Conservation (phyloP, 1,284 basidiomycete genomes). For the Malassezia sympodialis region DNA sequence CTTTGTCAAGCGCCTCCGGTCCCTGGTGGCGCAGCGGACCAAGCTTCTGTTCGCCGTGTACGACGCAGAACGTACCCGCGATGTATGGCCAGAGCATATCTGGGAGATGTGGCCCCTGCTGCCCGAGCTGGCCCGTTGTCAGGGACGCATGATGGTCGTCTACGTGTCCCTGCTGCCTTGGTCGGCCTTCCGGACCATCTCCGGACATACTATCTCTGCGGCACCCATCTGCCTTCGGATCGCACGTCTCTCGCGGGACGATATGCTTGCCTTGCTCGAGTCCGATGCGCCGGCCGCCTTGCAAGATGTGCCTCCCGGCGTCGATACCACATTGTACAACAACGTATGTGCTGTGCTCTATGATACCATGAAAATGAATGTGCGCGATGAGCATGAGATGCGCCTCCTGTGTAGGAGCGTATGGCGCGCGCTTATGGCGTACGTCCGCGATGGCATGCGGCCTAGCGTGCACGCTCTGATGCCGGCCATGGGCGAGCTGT, state of each 20-base stretch:
- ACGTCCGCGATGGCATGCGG: neutral
- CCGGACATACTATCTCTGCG: conserved; percentile 24
- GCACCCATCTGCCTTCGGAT: conserved; percentile 26
- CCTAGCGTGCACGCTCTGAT: conserved; percentile 15
- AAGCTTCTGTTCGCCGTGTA: conserved; percentile 26
- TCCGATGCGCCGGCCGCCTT: neutral
- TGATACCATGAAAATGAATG: conserved; percentile 28
- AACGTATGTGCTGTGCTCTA: conserved; percentile 25
- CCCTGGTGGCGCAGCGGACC: neutral
- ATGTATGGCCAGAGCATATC: conserved; percentile 39
- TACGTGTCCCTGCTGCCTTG: conserved; percentile 28
- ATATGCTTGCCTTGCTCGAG: conserved; percentile 25
- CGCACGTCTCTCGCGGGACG: conserved; percentile 20
- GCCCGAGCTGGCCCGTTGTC: conserved; percentile 11
- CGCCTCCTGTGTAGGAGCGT: conserved; percentile 26
- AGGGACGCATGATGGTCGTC: conserved; percentile 23
- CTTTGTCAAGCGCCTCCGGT: conserved; percentile 6
- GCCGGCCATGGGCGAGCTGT: conserved; percentile 18
- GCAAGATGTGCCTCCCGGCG: neutral
- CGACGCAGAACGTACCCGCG: conserved; percentile 33
- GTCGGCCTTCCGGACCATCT: conserved; percentile 27
- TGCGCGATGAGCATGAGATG: conserved; percentile 32
- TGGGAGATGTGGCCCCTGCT: conserved; percentile 31
- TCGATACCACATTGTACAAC: neutral
- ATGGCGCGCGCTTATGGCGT: conserved; percentile 31